A percentile compares a stretch with the other conserved stretches of the same genome.
phyloP scores from a whole-genome alignment of 805 yeast species.

The Yamadazyma phyllophila region DNA sequence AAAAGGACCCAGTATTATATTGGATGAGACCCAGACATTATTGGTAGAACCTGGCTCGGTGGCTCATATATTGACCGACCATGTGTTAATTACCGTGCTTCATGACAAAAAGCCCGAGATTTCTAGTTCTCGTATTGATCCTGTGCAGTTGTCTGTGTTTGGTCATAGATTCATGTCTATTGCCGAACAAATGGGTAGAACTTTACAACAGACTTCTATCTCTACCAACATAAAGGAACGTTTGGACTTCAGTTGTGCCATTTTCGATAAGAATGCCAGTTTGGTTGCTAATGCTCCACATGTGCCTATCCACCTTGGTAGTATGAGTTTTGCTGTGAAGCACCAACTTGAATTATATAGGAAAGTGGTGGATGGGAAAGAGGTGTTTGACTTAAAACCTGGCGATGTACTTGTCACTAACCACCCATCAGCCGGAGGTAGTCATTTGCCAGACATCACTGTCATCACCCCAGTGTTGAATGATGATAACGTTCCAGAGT shows the following conservation, averaged over 20 bases:
- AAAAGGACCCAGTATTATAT: slow-evolving; percentile 32
- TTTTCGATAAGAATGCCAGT: slow-evolving; percentile 41
- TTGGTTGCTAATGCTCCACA: slow-evolving; percentile 48
- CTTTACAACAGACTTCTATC: slow-evolving; percentile 44
- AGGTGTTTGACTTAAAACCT: slow-evolving; percentile 19
- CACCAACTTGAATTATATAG: slow-evolving; percentile 42
- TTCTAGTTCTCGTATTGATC: slow-evolving; percentile 29
- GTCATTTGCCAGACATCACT: slow-evolving; percentile 60
- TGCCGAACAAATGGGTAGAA: slow-evolving; percentile 45
- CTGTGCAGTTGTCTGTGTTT: slow-evolving; percentile 39
- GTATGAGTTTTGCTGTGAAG: slow-evolving; percentile 47
- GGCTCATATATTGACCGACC: slow-evolving; percentile 28
- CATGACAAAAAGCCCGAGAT: slow-evolving; percentile 22
- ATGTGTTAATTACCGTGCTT: slow-evolving; percentile 30
- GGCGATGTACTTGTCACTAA: slow-evolving; percentile 46
- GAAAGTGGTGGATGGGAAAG: slow-evolving; percentile 4
- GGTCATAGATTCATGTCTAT: slow-evolving; percentile 42
- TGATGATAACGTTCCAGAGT: slow-evolving; percentile 50
- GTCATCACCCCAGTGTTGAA: slow-evolving; percentile 85
- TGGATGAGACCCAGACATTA: slow-evolving; percentile 34
- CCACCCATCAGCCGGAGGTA: slow-evolving; percentile 44
- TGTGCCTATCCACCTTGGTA: slow-evolving; percentile 46
- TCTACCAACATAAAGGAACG: slow-evolving; percentile 46
- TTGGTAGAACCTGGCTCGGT: slow-evolving; percentile 31
- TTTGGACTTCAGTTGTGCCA: slow-evolving; percentile 45